phyloP scores from a whole-genome alignment of 495 filamentous ascomycete species.

The Chlorociboria aeruginascens region DNA sequence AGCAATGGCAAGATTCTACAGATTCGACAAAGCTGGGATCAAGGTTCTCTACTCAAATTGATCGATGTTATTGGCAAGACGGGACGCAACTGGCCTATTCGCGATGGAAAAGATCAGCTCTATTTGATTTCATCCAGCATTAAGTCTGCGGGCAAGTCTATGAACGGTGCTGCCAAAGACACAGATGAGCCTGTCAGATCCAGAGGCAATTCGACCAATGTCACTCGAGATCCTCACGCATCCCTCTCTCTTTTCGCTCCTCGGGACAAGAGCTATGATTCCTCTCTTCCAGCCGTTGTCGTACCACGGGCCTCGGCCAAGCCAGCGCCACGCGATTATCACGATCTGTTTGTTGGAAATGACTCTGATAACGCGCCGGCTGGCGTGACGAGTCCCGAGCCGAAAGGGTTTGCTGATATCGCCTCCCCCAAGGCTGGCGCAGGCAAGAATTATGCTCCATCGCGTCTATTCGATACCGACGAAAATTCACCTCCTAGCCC shows the following conservation, averaged over 20 bases:
- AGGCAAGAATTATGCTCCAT: slow-evolving; percentile 57
- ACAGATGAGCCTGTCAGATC: slow-evolving; percentile 22
- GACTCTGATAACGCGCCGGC: slow-evolving; percentile 21
- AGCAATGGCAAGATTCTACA: slow-evolving; percentile 61
- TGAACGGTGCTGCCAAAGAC: slow-evolving; percentile 3
- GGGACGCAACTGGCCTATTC: slow-evolving; percentile 87
- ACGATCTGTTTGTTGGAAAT: slow-evolving; percentile 49
- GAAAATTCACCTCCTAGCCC: slow-evolving; percentile 24
- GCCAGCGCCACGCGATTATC: slow-evolving; percentile 48
- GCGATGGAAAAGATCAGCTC: slow-evolving; percentile 74
- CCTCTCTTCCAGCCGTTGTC: slow-evolving; percentile 30
- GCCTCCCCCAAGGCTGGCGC: slow-evolving; percentile 51
- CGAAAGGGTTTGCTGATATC: slow-evolving; percentile 15
- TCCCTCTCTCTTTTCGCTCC: slow-evolving; percentile 61
- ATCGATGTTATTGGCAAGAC: slow-evolving; percentile 86
- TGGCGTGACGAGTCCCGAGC: slow-evolving; percentile 27
- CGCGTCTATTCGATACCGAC: slow-evolving; percentile 55
- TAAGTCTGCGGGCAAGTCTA: slow-evolving; percentile 23
- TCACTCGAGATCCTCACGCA: slow-evolving; percentile 56
- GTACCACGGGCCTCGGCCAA: slow-evolving; percentile 44
- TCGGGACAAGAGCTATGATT: slow-evolving; percentile 40
- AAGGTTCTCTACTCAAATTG: slow-evolving; percentile 82
- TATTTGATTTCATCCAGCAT: slow-evolving; percentile 51
- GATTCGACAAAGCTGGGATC: slow-evolving; percentile 89
- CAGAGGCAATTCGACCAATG: slow-evolving; percentile 35